phyloP scores from a whole-genome alignment of 805 yeast species.

The Ogataea degrootiae region DNA sequence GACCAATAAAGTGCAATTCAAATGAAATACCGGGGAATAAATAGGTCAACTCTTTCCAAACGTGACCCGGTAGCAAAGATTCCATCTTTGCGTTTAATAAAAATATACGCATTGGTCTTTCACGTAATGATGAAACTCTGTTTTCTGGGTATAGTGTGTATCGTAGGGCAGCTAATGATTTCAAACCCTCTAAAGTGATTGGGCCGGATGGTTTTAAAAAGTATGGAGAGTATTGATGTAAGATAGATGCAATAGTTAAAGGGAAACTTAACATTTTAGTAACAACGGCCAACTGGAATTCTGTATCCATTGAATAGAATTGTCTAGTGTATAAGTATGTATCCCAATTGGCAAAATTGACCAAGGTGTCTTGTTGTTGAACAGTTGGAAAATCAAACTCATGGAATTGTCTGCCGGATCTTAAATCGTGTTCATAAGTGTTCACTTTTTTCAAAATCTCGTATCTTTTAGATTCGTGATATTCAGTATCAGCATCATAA shows the following conservation, averaged over 20 bases:
- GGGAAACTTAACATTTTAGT: constrained; percentile 95
- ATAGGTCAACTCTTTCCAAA: constrained; percentile 90
- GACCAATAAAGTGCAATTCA: constrained; percentile 91
- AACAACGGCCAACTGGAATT: constrained; percentile 90
- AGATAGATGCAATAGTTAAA: constrained; percentile 74
- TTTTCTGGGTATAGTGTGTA: constrained; percentile 81
- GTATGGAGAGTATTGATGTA: constrained; percentile 86
- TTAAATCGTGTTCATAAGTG: constrained; percentile 88
- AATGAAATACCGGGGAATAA: constrained; percentile 78
- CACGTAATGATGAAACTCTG: constrained; percentile 58
- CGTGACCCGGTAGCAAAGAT: constrained; percentile 87
- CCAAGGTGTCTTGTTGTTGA: constrained; percentile 68
- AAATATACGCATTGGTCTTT: constrained; percentile 85
- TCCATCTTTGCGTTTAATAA: constrained; percentile 91
- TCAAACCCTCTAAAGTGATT: constrained; percentile 84
- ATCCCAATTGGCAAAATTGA: constrained; percentile 87
- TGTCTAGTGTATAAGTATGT: constrained; percentile 87
- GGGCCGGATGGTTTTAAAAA: constrained; percentile 79
- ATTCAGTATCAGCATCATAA: constrained; percentile 75
- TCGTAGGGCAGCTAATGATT: constrained; percentile 86
- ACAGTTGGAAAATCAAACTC: constrained; percentile 89
- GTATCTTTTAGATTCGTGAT: constrained; percentile 63
- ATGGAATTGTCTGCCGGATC: constrained; percentile 91
- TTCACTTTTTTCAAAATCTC: constrained; percentile 81
- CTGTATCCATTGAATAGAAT: constrained; percentile 94